These are phyloP conservation scores for Vitis rotundifolia DNA, from an alignment of 164 flowering plant species.

Conservation along the genomic window DNA sequence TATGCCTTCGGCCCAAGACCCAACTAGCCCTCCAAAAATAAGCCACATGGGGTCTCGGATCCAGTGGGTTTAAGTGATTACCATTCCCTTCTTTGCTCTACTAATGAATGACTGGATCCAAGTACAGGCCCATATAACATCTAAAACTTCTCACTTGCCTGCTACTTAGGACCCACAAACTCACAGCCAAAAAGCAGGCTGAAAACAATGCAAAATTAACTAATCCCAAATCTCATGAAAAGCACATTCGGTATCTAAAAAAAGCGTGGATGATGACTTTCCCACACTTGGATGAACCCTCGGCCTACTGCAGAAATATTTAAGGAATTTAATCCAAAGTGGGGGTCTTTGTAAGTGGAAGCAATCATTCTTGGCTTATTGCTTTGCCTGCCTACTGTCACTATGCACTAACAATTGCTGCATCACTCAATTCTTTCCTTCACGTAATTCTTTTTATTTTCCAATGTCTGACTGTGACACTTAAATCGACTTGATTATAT, in stretches of 20 bases:
- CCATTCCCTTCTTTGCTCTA: no score
- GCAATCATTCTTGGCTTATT: background rate
- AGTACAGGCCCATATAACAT: no score
- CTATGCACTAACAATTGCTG: background rate
- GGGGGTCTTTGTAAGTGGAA: constrained; percentile 17
- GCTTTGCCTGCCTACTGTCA: background rate
- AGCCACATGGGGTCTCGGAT: no score
- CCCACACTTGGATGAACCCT: background rate
- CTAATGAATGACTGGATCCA: no score
- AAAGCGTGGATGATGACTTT: background rate
- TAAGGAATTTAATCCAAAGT: constrained; percentile 1
- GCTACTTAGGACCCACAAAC: no score
- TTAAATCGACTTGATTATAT: constrained; percentile 9
- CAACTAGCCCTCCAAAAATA: no score
- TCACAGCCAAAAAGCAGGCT: no score
- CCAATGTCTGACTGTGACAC: constrained; percentile 12
- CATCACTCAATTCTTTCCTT: no score
- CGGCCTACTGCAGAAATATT: background rate
- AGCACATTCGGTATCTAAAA: background rate
- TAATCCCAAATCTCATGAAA: background rate
- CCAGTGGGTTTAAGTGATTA: no score
- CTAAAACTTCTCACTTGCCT: no score
- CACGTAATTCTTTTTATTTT: background rate
- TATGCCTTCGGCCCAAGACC: no score
- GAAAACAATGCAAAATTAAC: no score